phyloP scores from a whole-genome alignment of 2,329 filamentous ascomycete species.

The Biscogniauxia mediterranea region DNA sequence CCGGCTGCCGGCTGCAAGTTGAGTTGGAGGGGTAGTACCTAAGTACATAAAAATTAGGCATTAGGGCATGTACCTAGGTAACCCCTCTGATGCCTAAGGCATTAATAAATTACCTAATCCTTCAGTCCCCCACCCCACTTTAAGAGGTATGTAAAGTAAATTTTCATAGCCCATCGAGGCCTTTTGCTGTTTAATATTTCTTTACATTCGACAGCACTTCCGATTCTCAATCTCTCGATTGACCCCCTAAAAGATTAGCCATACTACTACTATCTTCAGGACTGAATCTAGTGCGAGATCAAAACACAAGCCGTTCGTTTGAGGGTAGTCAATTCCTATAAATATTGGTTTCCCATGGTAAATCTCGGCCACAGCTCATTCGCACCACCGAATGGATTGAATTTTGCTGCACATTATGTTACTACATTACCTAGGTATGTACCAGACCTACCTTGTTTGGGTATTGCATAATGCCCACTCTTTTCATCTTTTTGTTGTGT shows the following conservation, averaged over 20 bases:
- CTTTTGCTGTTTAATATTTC: conserved; percentile 14
- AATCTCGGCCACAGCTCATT: conserved; percentile 32
- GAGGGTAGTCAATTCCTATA: conserved; percentile 32
- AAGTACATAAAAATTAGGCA: no score
- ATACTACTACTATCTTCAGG: conserved; percentile 25
- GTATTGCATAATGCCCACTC: no score
- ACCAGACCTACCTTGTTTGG: no score
- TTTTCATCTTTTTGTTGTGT: no score
- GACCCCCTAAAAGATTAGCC: conserved; percentile 27
- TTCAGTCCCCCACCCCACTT: background rate
- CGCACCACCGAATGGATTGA: background rate
- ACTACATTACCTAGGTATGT: background rate
- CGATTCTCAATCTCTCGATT: conserved; percentile 26
- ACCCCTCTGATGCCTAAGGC: background rate
- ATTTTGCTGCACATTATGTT: background rate
- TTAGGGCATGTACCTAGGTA: no score
- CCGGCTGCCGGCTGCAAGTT: no score
- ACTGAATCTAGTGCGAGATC: conserved; percentile 34
- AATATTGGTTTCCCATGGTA: conserved; percentile 36
- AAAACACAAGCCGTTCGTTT: conserved; percentile 34
- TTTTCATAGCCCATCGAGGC: background rate
- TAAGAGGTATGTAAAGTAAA: background rate
- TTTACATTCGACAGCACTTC: conserved; percentile 36
- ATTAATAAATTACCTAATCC: background rate
- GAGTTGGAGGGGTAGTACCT: no score